Base-by-base conservation (phyloP, 2,329 filamentous ascomycete species). In the Truncatella angustata region DNA sequence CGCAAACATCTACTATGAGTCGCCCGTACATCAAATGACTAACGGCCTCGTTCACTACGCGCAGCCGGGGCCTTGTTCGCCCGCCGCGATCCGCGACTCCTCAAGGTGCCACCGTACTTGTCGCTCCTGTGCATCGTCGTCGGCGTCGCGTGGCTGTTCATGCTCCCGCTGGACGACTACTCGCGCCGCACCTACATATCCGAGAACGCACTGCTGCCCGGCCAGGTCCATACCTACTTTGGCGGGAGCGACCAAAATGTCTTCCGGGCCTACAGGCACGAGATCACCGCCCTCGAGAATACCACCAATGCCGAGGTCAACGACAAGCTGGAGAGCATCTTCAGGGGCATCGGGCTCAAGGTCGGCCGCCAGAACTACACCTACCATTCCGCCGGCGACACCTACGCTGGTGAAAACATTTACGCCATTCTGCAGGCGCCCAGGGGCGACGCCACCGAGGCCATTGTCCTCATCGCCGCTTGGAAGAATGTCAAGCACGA, bases 201-300 rank as follows among this genome's bases (percentile, higher is more conserved):
- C 39, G 94, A 99, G 70, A 99, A 99, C 69, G 94, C 94, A 10
- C 84, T 99, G 30, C 77, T 99, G 12, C 94, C 94, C 0, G 94
- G 92, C 2, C 94, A 99, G 71, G 94, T 97, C 7, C 93, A 97
- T 73, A 96, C 94, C 1, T 99, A 99, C 71, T 99, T 99, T 67
- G 87, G 90, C 5, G 94, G 94, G 16, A 96, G 91, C 69, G 94
- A 99, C 68, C 92, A 97, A 74, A 89, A 97, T 70, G 84, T 97
- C 58, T 92, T 97, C 65, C 82, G 91, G 43, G 94, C 91, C 6
- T 97, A 95, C 69, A 85, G 88, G 64, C 86, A 90, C 65, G 94
- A 97, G 73, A 78, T 96, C 47, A 84, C 88, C 60, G 77, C 73
- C 7, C 65, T 92, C 54, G 77, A 73, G 50, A 73, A 74, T 58